Percentiles rank a stretch among this genome's conserved stretches.
Conservation (phyloP, 306 rosid genomes). For the Pyrus communis region DNA sequence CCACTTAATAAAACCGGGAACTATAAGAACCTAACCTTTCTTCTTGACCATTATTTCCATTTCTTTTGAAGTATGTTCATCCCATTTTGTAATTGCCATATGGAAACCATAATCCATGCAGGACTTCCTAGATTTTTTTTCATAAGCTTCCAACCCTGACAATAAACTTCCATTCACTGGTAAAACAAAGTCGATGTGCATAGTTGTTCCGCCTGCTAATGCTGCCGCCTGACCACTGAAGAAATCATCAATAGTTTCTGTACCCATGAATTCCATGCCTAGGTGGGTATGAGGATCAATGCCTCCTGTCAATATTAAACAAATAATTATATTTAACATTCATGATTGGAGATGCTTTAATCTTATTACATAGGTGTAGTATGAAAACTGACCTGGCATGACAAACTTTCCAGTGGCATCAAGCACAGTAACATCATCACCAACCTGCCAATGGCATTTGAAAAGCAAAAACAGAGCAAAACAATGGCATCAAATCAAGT, state of each 20-base stretch:
- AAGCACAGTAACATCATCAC: slow-evolving; percentile 67
- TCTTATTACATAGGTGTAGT: background rate
- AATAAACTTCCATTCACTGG: slow-evolving; percentile 65
- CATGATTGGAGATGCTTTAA: background rate
- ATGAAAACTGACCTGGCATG: slow-evolving; percentile 72
- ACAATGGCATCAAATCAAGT: slow-evolving; percentile 1
- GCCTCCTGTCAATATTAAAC: slow-evolving; percentile 59
- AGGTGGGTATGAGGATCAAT: slow-evolving; percentile 97
- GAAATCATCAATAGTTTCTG: slow-evolving; percentile 65
- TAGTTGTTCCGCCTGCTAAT: slow-evolving; percentile 96
- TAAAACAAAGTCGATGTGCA: slow-evolving; percentile 89
- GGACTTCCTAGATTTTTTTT: slow-evolving; percentile 62
- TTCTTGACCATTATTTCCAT: slow-evolving; percentile 84
- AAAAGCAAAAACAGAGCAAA: background rate
- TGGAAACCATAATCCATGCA: slow-evolving; percentile 98
- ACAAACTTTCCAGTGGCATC: slow-evolving; percentile 93
- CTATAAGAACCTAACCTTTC: slow-evolving; percentile 49
- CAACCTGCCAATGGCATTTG: slow-evolving; percentile 45
- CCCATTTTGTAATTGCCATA: slow-evolving; percentile 96
- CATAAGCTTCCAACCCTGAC: slow-evolving; percentile 74
- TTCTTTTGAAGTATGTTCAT: slow-evolving; percentile 65
- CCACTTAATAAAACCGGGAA: slow-evolving; percentile 8
- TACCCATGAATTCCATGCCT: slow-evolving; percentile 58
- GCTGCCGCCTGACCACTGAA: slow-evolving; percentile 97
- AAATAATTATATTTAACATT: slow-evolving; percentile 1